Conservation (phyloP, 2,329 filamentous ascomycete genomes). For the Calonectria henricotiae region DNA sequence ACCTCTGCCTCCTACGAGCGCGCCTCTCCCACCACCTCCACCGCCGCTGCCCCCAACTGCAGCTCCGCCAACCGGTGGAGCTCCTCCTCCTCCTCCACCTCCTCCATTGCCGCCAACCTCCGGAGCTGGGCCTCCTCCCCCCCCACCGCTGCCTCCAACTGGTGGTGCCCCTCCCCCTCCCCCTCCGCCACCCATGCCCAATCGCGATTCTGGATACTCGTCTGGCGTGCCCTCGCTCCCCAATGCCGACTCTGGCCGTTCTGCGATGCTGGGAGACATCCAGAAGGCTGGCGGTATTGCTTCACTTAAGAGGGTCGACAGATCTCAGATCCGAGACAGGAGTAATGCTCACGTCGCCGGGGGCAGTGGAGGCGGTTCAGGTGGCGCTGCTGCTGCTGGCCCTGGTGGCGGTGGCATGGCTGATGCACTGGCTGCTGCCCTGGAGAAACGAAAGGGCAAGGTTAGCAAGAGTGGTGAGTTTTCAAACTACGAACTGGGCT, state of each 20-base stretch:
- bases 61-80: no score
- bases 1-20: slow-evolving; percentile 36
- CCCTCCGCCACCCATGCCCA: slow-evolving; percentile 69
- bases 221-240: slow-evolving; percentile 69
- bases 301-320: slow-evolving; percentile 83
- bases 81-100: slow-evolving; percentile 52
- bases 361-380: slow-evolving; percentile 65
- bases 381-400: slow-evolving; percentile 60
- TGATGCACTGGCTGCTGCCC: slow-evolving; percentile 83
- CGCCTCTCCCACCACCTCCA: slow-evolving; percentile 41
- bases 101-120: no score
- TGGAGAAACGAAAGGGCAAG: slow-evolving; percentile 91
- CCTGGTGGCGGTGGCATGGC: slow-evolving; percentile 80
- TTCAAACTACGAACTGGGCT: neutral
- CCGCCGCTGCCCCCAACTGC: slow-evolving; percentile 56
- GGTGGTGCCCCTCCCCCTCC: slow-evolving; percentile 63
- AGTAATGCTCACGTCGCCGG: slow-evolving; percentile 76
- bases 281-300: slow-evolving; percentile 78
- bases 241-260: slow-evolving; percentile 65
- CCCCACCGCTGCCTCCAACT: slow-evolving; percentile 57
- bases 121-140: slow-evolving; percentile 43
- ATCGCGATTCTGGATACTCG: slow-evolving; percentile 72
- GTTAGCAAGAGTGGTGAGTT: slow-evolving; percentile 94
- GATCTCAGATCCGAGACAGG: slow-evolving; percentile 79
- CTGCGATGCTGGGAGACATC: slow-evolving; percentile 80